Evolutionary conservation across 352 stramenopile species (phyloP).

Genomic region (Pythium phragmitis): DNA sequence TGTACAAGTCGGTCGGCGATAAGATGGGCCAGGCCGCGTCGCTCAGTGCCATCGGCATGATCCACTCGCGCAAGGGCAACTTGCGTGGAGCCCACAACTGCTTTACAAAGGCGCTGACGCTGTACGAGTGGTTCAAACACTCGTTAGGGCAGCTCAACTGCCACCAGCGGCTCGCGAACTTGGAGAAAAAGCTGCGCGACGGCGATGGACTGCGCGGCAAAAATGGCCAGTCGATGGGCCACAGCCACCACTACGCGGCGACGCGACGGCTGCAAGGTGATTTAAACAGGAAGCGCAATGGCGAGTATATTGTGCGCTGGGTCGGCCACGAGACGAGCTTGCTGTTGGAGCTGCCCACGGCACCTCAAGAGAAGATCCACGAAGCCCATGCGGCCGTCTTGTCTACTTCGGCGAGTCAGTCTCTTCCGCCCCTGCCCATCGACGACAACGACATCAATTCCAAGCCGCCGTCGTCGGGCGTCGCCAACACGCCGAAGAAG

Average conservation of each 20-base stretch:
- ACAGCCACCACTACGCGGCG: conserved; percentile 81
- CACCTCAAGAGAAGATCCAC: conserved; percentile 44
- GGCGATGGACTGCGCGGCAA: conserved; percentile 58
- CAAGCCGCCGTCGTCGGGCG: conserved; percentile 25
- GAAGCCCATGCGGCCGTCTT: conserved; percentile 37
- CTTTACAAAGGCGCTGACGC: conserved; percentile 74
- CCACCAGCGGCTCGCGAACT: conserved; percentile 74
- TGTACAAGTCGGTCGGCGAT: conserved; percentile 73
- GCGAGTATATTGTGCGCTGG: conserved; percentile 81
- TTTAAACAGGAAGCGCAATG: conserved; percentile 76
- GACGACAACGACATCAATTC: conserved; percentile 9
- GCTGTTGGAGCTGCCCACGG: conserved; percentile 57
- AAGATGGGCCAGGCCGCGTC: conserved; percentile 77
- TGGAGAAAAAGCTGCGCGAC: conserved; percentile 84
- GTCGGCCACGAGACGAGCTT: conserved; percentile 83
- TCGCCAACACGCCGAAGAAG: conserved; percentile 60
- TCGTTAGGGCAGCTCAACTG: conserved; percentile 76
- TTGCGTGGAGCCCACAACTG: conserved; percentile 72
- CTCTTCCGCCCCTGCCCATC: too few relatives aligned
- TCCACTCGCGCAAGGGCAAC: conserved; percentile 79
- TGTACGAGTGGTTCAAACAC: conserved; percentile 87
- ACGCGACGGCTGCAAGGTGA: conserved; percentile 74
- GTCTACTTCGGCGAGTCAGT: not conserved
- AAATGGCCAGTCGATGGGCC: conserved; percentile 49
- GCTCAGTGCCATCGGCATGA: conserved; percentile 78